Evolutionary conservation across 306 rosid genomes (phyloP).

Genomic region (Carpinus fangiana): DNA sequence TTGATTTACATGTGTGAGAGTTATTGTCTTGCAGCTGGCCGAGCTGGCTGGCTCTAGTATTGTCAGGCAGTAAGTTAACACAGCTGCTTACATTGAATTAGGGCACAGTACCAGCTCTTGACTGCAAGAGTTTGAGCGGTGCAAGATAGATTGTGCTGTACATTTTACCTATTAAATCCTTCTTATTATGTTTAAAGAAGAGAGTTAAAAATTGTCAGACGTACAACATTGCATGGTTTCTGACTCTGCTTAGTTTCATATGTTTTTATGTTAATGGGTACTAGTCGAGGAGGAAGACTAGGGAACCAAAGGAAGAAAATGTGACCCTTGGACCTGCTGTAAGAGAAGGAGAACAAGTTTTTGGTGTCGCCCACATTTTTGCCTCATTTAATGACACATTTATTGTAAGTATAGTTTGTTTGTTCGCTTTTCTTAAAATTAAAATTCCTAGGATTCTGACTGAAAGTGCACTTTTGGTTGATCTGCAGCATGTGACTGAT

Average conservation of each 20-base stretch:
- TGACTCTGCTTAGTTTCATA: conserved; percentile 1
- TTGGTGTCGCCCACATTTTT: conserved; percentile 80
- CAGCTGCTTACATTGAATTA: conserved; percentile 64
- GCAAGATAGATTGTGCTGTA: conserved; percentile 72
- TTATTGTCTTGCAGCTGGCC: conserved; percentile 63
- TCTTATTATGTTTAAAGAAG: not conserved
- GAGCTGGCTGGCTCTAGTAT: conserved; percentile 63
- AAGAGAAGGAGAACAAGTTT: conserved; percentile 80
- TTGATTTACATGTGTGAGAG: not conserved
- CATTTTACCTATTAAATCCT: conserved; percentile 26
- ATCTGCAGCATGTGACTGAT: conserved; percentile 75
- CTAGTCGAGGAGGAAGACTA: conserved; percentile 67
- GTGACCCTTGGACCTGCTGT: conserved; percentile 86
- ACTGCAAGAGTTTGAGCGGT: conserved; percentile 56
- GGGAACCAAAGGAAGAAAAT: conserved; percentile 92
- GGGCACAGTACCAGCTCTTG: conserved; percentile 79
- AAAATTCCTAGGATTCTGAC: not conserved
- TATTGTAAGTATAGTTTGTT: conserved; percentile 48
- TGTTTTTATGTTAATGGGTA: not conserved
- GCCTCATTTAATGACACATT: conserved; percentile 89
- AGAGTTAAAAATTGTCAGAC: conserved; percentile 1
- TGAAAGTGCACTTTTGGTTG: conserved; percentile 1
- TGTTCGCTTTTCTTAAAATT: not conserved
- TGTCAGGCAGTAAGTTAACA: conserved; percentile 67
- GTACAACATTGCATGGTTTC: not conserved